Conservation (phyloP, 805 yeast species). For the Wickerhamiella cacticola region DNA sequence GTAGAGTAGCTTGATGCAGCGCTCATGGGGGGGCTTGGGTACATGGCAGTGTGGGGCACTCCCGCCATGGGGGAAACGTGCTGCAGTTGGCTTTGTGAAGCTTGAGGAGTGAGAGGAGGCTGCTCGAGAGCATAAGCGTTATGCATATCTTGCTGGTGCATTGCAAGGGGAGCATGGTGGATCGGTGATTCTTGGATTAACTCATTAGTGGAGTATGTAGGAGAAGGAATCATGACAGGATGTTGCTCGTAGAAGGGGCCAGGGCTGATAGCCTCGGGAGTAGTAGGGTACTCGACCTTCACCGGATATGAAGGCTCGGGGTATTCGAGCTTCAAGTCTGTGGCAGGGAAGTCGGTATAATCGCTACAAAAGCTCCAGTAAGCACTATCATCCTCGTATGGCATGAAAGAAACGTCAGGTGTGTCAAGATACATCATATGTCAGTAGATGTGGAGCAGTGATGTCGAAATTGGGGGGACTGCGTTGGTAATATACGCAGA, state of each 20-base stretch:
- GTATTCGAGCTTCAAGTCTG: not conserved
- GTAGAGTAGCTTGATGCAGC: not conserved
- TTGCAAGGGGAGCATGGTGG: not conserved
- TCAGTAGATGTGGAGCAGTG: not conserved
- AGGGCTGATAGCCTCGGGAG: slow-evolving; percentile 5
- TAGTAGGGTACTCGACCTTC: slow-evolving; percentile 2
- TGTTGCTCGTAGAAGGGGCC: not conserved
- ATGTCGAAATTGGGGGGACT: not conserved
- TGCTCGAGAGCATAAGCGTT: not conserved
- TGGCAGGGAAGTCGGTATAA: slow-evolving; percentile 3
- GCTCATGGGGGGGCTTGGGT: slow-evolving; percentile 1
- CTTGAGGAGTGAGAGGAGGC: not conserved
- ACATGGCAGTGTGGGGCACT: not conserved
- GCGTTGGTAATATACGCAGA: slow-evolving; percentile 4
- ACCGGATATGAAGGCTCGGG: not conserved
- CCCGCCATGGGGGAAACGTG: not conserved
- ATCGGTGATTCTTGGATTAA: not conserved
- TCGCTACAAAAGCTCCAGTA: slow-evolving; percentile 12
- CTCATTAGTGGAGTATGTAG: not conserved
- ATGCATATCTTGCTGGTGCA: not conserved
- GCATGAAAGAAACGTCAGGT: not conserved
- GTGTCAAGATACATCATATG: not conserved
- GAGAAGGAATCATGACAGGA: slow-evolving; percentile 1
- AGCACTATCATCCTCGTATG: slow-evolving; percentile 8
- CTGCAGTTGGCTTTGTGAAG: not conserved